These are phyloP conservation scores for Lasiodiplodia hormozganensis DNA, from an alignment of 2,329 filamentous ascomycete genomes.

Conservation along the genomic window DNA sequence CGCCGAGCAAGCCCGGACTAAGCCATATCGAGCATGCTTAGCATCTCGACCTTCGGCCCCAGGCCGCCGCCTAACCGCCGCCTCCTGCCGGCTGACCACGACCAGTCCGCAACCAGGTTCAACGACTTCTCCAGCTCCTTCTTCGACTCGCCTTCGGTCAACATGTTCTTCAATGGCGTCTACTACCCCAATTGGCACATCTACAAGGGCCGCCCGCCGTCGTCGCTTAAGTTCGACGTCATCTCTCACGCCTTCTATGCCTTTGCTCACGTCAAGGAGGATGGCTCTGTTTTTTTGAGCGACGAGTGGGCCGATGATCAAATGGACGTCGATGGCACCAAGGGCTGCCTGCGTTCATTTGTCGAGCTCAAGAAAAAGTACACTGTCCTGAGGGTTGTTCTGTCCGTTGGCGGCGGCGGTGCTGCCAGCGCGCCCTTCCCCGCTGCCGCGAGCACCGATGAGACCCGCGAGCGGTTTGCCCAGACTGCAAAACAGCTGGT, in stretches of 20 bases:
- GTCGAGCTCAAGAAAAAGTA: conserved; percentile 75
- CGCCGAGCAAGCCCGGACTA: conserved; percentile 25
- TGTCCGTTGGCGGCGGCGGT: conserved; percentile 79
- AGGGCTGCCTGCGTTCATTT: conserved; percentile 71
- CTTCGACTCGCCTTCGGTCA: conserved; percentile 33
- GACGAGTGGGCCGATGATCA: conserved; percentile 80
- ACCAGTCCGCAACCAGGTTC: background rate
- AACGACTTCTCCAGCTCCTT: background rate
- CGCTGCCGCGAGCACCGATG: conserved; percentile 66
- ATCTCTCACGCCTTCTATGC: conserved; percentile 82
- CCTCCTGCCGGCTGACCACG: conserved; percentile 4
- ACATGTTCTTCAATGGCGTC: conserved; percentile 69
- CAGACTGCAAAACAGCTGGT: conserved; percentile 71
- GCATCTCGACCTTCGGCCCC: conserved; percentile 32
- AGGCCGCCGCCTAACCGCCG: conserved; percentile 27
- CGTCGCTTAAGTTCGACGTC: conserved; percentile 74
- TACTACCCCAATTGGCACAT: conserved; percentile 85
- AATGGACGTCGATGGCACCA: conserved; percentile 71
- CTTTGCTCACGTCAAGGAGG: conserved; percentile 79
- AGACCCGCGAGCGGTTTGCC: conserved; percentile 72
- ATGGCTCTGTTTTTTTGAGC: conserved; percentile 83
- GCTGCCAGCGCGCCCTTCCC: conserved; percentile 72
- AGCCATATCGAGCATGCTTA: conserved; percentile 20
- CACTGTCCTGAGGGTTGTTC: conserved; percentile 73
- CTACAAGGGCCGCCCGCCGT: conserved; percentile 76